Conservation (phyloP, 768 basidiomycete species). For the Xerocomus potaroensis region DNA sequence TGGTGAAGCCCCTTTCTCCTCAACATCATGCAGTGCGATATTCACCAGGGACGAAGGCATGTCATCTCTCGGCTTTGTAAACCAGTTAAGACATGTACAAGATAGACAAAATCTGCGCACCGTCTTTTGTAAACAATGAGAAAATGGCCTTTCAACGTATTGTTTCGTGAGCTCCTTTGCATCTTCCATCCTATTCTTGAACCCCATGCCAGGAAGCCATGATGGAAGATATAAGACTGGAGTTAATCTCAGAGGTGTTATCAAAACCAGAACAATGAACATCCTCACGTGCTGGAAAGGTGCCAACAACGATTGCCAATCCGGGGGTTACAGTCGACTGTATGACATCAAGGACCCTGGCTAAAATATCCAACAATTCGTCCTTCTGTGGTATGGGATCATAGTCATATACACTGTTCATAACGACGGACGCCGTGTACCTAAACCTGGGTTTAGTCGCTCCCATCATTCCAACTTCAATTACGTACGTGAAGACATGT, state of each 20-base stretch:
- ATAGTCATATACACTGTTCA: conserved; percentile 16
- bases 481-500: conserved; percentile 31
- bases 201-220: conserved; percentile 16
- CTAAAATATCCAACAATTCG: neutral
- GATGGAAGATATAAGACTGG: conserved; percentile 5
- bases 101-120: neutral
- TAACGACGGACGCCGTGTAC: conserved; percentile 12
- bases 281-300: conserved; percentile 9
- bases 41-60: conserved; percentile 3
- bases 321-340: neutral
- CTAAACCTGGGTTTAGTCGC: neutral
- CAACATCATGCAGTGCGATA: conserved; percentile 2
- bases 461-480: neutral
- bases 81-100: neutral
- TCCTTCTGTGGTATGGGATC: conserved; percentile 11
- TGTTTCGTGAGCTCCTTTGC: neutral
- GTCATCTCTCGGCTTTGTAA: neutral
- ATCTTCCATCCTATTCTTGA: neutral
- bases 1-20: neutral
- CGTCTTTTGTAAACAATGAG: conserved; percentile 1
- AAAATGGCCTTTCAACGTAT: conserved; percentile 6
- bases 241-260: neutral
- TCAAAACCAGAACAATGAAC: neutral
- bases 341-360: neutral
- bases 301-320: neutral